Percentiles rank a stretch among this genome's conserved stretches.
Conservation (phyloP, 83 land plant species). For the Picea mariana region DNA sequence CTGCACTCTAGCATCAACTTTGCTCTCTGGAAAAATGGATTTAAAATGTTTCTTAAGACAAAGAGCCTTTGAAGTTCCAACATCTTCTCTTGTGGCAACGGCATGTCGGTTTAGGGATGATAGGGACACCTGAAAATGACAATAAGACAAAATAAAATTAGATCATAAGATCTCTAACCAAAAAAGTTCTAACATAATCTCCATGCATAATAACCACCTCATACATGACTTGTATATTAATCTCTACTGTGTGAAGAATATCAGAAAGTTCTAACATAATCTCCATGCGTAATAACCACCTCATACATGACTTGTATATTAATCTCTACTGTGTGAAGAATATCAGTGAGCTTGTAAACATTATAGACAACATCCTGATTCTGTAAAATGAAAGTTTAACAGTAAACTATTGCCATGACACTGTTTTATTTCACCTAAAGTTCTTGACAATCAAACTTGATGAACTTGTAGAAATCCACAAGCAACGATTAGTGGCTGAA, state of each 20-base stretch:
- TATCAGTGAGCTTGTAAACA: not conserved
- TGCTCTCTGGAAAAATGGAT: slow-evolving; percentile 87
- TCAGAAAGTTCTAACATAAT: not conserved
- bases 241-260: not conserved
- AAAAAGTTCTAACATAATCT: not conserved
- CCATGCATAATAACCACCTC: not conserved
- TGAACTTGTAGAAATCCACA: no score
- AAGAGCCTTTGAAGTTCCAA: slow-evolving; percentile 86
- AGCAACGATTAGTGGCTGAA: no score
- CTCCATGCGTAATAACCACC: not conserved
- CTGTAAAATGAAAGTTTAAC: no score
- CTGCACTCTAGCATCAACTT: slow-evolving; percentile 79
- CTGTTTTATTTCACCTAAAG: no score
- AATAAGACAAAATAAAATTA: not conserved
- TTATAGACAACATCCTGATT: no score
- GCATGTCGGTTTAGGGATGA: slow-evolving; percentile 98
- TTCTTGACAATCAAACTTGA: no score
- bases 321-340: not conserved
- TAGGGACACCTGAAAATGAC: slow-evolving; percentile 76
- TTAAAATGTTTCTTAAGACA: slow-evolving; percentile 87
- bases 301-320: not conserved
- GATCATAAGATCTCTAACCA: not conserved
- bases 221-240: not conserved
- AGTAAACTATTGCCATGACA: no score
- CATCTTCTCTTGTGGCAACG: slow-evolving; percentile 96